These are phyloP conservation scores for Podospora didyma DNA, from an alignment of 495 filamentous ascomycete species.

Conservation along the genomic window DNA sequence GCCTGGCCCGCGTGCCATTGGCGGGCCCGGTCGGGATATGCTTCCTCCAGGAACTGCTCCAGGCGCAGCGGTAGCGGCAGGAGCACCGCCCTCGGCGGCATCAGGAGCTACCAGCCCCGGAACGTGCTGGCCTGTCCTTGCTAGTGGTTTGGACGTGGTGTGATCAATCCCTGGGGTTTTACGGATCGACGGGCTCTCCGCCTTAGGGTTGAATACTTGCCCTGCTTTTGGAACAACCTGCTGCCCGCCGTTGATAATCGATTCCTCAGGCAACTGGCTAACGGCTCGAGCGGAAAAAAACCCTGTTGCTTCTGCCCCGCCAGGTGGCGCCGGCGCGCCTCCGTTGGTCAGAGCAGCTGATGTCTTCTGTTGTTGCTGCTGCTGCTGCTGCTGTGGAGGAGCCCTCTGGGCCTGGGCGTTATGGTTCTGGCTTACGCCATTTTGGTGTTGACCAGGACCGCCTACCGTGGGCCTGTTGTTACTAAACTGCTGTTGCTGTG, in stretches of 20 bases:
- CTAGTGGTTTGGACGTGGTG: conserved; percentile 62
- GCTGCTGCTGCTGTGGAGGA: conserved; percentile 22
- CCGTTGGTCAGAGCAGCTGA: conserved; percentile 7
- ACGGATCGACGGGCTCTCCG: conserved; percentile 81
- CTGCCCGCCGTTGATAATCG: conserved; percentile 24
- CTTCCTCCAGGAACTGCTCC: conserved; percentile 2
- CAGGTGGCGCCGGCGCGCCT: conserved; percentile 1
- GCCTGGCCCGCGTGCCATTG: conserved; percentile 16
- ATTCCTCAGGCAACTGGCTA: conserved; percentile 31
- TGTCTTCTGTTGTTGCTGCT: conserved; percentile 20
- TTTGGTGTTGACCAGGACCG: conserved; percentile 7
- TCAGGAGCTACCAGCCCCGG: conserved; percentile 26
- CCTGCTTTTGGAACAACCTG: conserved; percentile 39
- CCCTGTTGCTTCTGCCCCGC: conserved; percentile 18
- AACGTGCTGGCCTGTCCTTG: conserved; percentile 41
- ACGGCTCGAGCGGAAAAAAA: conserved; percentile 80
- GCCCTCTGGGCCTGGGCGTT: conserved; percentile 28
- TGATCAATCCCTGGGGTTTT: conserved; percentile 90
- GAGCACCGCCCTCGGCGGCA: background rate
- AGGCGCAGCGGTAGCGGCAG: background rate
- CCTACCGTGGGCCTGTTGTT: conserved; percentile 15
- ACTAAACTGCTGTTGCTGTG: conserved; percentile 26
- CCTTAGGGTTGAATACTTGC: conserved; percentile 72
- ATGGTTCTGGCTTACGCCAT: conserved; percentile 22
- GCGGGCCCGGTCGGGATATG: conserved; percentile 4